A percentile compares a stretch with the other conserved stretches of the same genome.
Evolutionary conservation across 805 yeast species (phyloP).

Genomic region (Priceomyces castillae): DNA sequence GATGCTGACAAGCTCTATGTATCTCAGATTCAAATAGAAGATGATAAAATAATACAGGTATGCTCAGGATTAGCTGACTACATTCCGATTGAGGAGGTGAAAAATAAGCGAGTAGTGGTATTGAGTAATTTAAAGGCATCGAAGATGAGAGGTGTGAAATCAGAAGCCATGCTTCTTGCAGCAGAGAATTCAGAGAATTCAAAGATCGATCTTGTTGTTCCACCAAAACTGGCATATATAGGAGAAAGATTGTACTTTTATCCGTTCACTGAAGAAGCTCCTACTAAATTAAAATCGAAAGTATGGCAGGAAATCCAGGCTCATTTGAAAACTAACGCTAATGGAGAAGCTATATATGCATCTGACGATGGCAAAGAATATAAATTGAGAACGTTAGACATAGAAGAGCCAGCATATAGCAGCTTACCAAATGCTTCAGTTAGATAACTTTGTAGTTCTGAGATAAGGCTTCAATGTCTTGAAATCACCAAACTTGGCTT

Average conservation of each 20-base stretch:
- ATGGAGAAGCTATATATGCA: slow-evolving; percentile 28
- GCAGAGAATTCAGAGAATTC: slow-evolving; percentile 32
- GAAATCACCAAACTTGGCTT: slow-evolving; percentile 59
- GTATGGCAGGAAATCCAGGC: slow-evolving; percentile 33
- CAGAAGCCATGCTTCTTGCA: slow-evolving; percentile 69
- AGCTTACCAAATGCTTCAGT: slow-evolving; percentile 3
- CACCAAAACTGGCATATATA: slow-evolving; percentile 36
- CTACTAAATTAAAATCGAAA: slow-evolving; percentile 29
- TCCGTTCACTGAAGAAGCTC: slow-evolving; percentile 13
- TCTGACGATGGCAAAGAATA: slow-evolving; percentile 19
- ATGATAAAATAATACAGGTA: slow-evolving; percentile 36
- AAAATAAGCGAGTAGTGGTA: slow-evolving; percentile 46
- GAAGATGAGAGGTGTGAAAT: slow-evolving; percentile 59
- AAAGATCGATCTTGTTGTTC: slow-evolving; percentile 45
- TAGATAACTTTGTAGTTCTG: slow-evolving; percentile 45
- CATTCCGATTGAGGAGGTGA: slow-evolving; percentile 38
- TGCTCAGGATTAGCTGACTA: slow-evolving; percentile 58
- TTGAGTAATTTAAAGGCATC: slow-evolving; percentile 58
- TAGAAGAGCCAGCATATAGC: slow-evolving; percentile 5
- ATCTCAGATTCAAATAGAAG: slow-evolving; percentile 42
- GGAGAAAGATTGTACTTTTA: slow-evolving; percentile 44
- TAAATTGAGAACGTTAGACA: slow-evolving; percentile 9
- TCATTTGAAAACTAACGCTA: slow-evolving; percentile 26
- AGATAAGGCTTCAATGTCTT: slow-evolving; percentile 60
- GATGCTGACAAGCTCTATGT: slow-evolving; percentile 61